A percentile compares a stretch with the other conserved stretches of the same genome.
Evolutionary conservation across 805 yeast species (phyloP).

Genomic region (Metschnikowia vanudenii): DNA sequence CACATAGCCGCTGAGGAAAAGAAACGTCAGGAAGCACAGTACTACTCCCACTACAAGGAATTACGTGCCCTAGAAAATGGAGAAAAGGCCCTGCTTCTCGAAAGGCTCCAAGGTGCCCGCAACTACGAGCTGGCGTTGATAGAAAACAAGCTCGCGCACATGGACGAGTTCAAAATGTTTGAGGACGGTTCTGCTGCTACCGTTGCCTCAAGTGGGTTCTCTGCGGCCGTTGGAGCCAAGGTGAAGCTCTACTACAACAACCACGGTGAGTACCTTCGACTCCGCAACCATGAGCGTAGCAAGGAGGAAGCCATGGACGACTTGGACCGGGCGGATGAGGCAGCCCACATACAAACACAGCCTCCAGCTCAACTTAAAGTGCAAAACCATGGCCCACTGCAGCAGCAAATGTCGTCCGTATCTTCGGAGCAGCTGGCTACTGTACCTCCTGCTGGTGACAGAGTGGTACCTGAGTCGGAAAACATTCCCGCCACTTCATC

Average conservation of each 20-base stretch:
- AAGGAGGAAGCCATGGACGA: conserved; percentile 47
- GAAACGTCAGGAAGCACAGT: conserved; percentile 24
- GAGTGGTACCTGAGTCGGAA: not conserved
- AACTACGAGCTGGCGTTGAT: conserved; percentile 40
- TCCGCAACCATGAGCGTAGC: conserved; percentile 33
- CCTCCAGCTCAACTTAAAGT: no score
- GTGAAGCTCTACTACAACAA: conserved; percentile 36
- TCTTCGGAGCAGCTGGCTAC: not conserved
- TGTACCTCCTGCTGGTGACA: not conserved
- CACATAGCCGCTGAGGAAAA: conserved; percentile 8
- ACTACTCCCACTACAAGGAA: conserved; percentile 11
- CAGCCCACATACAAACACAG: not conserved
- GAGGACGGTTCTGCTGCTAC: conserved; percentile 22
- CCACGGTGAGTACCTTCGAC: conserved; percentile 43
- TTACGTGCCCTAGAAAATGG: conserved; percentile 18
- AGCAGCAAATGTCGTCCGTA: no score
- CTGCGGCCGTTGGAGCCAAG: conserved; percentile 12
- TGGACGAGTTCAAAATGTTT: conserved; percentile 31
- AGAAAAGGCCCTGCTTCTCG: conserved; percentile 23
- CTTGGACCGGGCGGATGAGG: conserved; percentile 40
- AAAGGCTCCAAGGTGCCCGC: conserved; percentile 22
- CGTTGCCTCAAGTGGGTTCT: not conserved
- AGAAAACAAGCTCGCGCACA: conserved; percentile 33
- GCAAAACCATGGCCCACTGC: no score
- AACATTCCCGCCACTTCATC: not conserved